phyloP scores from a whole-genome alignment of 495 filamentous ascomycete genomes.

The Xylaria cubensis region DNA sequence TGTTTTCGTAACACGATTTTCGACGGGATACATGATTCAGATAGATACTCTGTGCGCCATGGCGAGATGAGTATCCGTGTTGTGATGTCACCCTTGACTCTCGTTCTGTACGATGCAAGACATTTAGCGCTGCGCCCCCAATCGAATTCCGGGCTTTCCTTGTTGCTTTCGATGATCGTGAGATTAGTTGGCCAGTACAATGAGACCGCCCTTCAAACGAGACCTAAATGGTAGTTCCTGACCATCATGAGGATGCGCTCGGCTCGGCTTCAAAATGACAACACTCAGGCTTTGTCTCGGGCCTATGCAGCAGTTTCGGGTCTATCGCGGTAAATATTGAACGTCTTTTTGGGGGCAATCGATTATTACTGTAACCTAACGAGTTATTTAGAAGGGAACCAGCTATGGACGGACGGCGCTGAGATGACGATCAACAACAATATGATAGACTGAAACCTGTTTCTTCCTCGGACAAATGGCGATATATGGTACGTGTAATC shows the following conservation, averaged over 20 bases:
- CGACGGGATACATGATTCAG: not conserved
- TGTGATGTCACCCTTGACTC: not conserved
- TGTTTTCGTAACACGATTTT: not conserved
- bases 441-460: not conserved
- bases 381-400: not conserved
- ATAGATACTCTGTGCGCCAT: not conserved
- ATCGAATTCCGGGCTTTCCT: not conserved
- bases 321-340: constrained; percentile 14
- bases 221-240: not conserved
- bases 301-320: constrained; percentile 1
- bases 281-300: not conserved
- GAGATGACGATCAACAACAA: constrained; percentile 2
- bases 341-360: not conserved
- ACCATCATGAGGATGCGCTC: not conserved
- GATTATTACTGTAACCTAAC: not conserved
- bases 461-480: not conserved
- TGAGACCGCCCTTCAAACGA: not conserved
- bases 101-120: not conserved
- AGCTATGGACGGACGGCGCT: not conserved
- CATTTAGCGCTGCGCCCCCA: constrained; percentile 4
- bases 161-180: not conserved
- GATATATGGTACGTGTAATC: not conserved
- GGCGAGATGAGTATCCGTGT: not conserved
- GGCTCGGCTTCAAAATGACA: not conserved
- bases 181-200: not conserved